Conservation (phyloP, 192 early-diverging fungal species). For the Coemansia sp. region DNA sequence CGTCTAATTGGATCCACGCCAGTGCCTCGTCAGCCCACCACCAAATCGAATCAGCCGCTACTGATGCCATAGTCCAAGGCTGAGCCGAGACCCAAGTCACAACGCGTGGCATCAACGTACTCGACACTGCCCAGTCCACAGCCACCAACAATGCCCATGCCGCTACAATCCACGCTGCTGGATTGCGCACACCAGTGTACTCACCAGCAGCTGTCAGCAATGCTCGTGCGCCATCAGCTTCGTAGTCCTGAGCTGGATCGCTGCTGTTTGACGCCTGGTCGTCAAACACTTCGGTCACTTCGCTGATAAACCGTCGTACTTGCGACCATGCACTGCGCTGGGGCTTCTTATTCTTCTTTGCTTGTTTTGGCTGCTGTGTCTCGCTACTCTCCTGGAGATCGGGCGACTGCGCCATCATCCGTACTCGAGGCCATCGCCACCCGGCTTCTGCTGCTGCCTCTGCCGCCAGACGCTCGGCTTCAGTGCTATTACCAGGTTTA, state of each 20-base stretch:
- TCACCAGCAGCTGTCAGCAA: background rate
- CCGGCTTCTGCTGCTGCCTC: conserved; percentile 44
- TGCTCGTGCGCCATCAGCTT: too few relatives aligned
- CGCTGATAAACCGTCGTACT: conserved; percentile 30
- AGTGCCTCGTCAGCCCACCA: conserved; percentile 31
- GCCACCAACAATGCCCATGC: conserved; percentile 31
- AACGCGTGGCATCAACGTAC: conserved; percentile 21
- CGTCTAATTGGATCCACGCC: conserved; percentile 28
- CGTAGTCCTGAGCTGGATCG: background rate
- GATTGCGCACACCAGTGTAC: background rate
- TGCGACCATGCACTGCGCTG: conserved; percentile 32
- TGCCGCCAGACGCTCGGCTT: conserved; percentile 42
- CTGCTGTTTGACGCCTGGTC: background rate
- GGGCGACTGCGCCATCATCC: conserved; percentile 55
- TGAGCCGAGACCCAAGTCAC: conserved; percentile 22
- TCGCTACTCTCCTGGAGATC: conserved; percentile 20
- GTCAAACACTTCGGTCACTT: conserved; percentile 49
- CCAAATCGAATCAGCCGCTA: conserved; percentile 19
- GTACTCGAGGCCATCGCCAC: conserved; percentile 51
- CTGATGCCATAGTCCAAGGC: conserved; percentile 26
- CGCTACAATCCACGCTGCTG: conserved; percentile 20
- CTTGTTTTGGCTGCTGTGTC: conserved; percentile 1
- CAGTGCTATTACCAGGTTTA: conserved; percentile 7
- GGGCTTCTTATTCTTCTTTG: background rate
- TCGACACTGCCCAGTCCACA: conserved; percentile 41